These are phyloP conservation scores for Isatis tinctoria DNA, from an alignment of 345 rosid species.

Conservation along the genomic window DNA sequence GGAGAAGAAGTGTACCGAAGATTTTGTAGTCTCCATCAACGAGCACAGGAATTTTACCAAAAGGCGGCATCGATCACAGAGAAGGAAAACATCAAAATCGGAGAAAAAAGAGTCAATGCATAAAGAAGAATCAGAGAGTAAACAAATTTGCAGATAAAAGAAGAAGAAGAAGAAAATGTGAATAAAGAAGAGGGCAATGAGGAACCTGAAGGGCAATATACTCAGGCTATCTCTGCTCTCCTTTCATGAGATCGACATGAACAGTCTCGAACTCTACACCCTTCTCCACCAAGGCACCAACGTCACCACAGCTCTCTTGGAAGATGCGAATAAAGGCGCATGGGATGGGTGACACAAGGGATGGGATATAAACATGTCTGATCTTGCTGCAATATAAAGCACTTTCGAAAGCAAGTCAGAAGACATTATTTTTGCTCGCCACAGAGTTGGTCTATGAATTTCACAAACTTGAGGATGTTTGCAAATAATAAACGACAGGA, in stretches of 20 bases:
- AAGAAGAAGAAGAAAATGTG: too few relatives aligned
- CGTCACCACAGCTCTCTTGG: slow-evolving; percentile 42
- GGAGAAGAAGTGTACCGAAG: slow-evolving; percentile 17
- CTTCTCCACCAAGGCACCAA: slow-evolving; percentile 53
- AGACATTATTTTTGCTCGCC: too few relatives aligned
- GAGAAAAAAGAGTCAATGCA: background rate
- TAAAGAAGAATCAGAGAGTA: background rate
- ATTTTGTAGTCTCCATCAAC: slow-evolving; percentile 58
- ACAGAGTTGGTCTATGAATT: too few relatives aligned
- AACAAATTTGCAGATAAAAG: too few relatives aligned
- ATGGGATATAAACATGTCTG: too few relatives aligned
- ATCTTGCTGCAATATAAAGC: too few relatives aligned
- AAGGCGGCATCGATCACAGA: slow-evolving; percentile 44
- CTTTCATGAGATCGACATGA: slow-evolving; percentile 52
- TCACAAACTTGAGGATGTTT: too few relatives aligned
- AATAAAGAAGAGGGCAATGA: too few relatives aligned
- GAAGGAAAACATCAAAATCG: background rate
- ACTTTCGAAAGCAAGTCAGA: too few relatives aligned
- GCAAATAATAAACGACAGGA: too few relatives aligned
- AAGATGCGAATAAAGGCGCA: too few relatives aligned
- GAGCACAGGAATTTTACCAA: slow-evolving; percentile 55
- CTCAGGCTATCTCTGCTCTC: slow-evolving; percentile 54
- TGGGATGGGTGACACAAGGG: too few relatives aligned
- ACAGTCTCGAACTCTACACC: slow-evolving; percentile 53
- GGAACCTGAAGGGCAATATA: slow-evolving; percentile 50